These are phyloP conservation scores for Ulota crispa DNA, from an alignment of 225 moss, liverwort and hornwort species.

Conservation along the genomic window DNA sequence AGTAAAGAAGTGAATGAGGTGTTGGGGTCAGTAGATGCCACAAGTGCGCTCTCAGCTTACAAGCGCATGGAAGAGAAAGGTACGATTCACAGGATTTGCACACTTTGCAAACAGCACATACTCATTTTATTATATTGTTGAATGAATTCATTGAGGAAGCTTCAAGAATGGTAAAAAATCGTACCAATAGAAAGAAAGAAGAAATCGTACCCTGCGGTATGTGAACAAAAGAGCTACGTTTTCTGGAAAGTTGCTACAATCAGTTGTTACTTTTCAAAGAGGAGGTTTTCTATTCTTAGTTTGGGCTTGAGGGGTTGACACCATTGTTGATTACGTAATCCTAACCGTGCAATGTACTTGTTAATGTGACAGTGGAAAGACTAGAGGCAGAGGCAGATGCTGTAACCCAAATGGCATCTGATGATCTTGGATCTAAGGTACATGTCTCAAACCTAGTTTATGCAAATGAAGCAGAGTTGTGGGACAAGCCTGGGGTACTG, in stretches of 20 bases:
- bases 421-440: slow-evolving; percentile 60
- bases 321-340: neutral
- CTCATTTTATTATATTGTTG: neutral
- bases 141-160: neutral
- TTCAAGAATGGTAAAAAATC: neutral
- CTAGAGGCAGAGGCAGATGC: slow-evolving; percentile 62
- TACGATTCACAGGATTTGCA: neutral
- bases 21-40: slow-evolving; percentile 48
- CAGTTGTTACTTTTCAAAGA: neutral
- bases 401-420: slow-evolving; percentile 49
- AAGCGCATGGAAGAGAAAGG: slow-evolving; percentile 69
- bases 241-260: no score
- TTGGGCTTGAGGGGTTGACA: neutral
- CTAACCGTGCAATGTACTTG: slow-evolving; percentile 9
- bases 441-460: neutral
- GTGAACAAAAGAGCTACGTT: neutral
- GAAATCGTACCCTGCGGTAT: neutral
- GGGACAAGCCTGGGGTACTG: neutral
- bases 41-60: slow-evolving; percentile 59
- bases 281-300: no score
- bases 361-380: slow-evolving; percentile 47
- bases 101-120: neutral
- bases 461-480: neutral
- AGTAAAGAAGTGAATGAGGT: slow-evolving; percentile 55
- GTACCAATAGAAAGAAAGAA: neutral